Conservation (phyloP, 441 rosid species). For the Adansonia madagascariensis region DNA sequence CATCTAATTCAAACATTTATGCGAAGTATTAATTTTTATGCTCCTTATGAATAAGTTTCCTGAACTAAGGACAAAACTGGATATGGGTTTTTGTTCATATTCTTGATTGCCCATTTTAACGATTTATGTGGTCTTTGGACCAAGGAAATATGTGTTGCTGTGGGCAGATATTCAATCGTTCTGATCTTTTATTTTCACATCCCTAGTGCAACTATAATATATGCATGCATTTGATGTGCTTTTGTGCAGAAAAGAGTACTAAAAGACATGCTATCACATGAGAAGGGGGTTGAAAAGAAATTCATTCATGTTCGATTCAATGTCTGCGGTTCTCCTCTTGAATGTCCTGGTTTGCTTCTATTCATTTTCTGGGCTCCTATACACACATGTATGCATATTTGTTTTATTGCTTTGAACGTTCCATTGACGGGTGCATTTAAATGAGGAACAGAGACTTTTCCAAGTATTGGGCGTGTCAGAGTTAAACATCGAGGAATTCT, state of each 20-base stretch:
- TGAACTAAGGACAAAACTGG: not conserved
- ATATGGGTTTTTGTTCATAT: constrained; percentile 15
- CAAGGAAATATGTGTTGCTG: constrained; percentile 5
- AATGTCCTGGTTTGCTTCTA: constrained; percentile 67
- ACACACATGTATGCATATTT: not conserved
- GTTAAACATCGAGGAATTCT: constrained; percentile 88
- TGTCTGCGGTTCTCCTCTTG: constrained; percentile 81
- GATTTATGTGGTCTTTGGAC: not conserved
- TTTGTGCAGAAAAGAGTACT: constrained; percentile 65
- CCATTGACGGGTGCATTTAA: constrained; percentile 23
- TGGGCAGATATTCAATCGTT: not conserved
- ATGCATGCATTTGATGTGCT: constrained; percentile 18
- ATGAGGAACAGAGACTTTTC: constrained; percentile 66
- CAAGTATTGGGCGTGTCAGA: constrained; percentile 85
- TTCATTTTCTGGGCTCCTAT: constrained; percentile 8
- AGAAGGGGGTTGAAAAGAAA: constrained; percentile 67
- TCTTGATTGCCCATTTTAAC: not conserved
- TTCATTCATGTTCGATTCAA: constrained; percentile 85
- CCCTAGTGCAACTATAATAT: not conserved
- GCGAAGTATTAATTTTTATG: not conserved
- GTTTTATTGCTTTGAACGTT: constrained; percentile 8
- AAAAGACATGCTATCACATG: constrained; percentile 50
- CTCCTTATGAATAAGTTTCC: not conserved
- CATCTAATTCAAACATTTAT: not conserved
- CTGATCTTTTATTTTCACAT: not conserved